Percentiles rank a stretch among this genome's conserved stretches.
Evolutionary conservation across 2,329 filamentous ascomycete species (phyloP).

Genomic region (Clonostachys rosea): DNA sequence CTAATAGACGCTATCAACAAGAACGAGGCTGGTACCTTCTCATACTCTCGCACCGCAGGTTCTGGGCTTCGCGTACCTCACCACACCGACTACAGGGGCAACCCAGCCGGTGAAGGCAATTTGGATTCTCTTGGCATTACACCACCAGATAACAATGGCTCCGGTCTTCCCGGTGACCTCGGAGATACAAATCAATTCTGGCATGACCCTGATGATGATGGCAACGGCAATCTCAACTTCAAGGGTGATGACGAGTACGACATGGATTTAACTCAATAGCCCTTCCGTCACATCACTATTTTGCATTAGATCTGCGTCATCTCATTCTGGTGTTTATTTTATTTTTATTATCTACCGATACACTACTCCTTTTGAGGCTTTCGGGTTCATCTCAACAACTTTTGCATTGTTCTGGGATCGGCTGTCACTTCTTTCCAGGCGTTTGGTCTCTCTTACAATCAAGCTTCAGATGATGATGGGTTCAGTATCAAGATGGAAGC

Average conservation of each 20-base stretch:
- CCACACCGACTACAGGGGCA: constrained; percentile 87
- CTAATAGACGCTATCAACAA: constrained; percentile 81
- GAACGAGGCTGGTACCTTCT: constrained; percentile 71
- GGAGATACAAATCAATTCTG: constrained; percentile 54
- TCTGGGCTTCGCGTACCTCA: constrained; percentile 87
- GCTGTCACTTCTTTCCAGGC: no score
- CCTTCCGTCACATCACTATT: no score
- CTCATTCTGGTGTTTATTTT: constrained; percentile 1
- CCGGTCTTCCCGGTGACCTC: constrained; percentile 36
- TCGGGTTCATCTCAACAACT: not conserved
- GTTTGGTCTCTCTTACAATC: not conserved
- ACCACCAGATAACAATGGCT: constrained; percentile 29
- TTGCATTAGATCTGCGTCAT: not conserved
- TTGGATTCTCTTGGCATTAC: constrained; percentile 29
- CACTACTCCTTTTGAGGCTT: no score
- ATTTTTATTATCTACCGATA: not conserved
- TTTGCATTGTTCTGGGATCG: not conserved
- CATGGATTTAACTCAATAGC: constrained; percentile 60
- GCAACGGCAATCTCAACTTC: constrained; percentile 69
- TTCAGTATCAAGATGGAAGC: not conserved
- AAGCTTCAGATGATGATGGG: not conserved
- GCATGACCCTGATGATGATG: constrained; percentile 67
- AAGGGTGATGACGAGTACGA: constrained; percentile 94
- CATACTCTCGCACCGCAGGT: constrained; percentile 79
- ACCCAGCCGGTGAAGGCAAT: constrained; percentile 27